Evolutionary conservation across 192 early-diverging fungal genomes (phyloP).

Genomic region (Diversispora epigaea): DNA sequence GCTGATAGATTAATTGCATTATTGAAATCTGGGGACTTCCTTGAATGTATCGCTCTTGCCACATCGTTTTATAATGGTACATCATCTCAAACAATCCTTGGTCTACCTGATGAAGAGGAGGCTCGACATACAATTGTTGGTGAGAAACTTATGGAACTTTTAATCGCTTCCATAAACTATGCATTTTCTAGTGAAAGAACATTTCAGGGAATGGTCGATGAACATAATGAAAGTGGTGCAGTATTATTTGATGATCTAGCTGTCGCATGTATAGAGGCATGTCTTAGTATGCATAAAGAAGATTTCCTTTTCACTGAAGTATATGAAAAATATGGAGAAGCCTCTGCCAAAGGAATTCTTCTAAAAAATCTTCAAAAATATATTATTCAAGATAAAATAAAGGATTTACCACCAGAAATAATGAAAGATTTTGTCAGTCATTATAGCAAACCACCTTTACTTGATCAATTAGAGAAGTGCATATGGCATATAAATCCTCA

Average conservation of each 20-base stretch:
- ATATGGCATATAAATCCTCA: slow-evolving; percentile 60
- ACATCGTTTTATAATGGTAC: slow-evolving; percentile 59
- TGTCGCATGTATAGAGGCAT: slow-evolving; percentile 52
- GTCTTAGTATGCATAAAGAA: slow-evolving; percentile 53
- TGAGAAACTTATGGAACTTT: slow-evolving; percentile 54
- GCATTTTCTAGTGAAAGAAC: slow-evolving; percentile 53
- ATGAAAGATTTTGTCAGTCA: slow-evolving; percentile 59
- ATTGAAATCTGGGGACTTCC: slow-evolving; percentile 56
- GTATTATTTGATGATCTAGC: slow-evolving; percentile 52
- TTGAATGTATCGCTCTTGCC: slow-evolving; percentile 57
- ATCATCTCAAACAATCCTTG: slow-evolving; percentile 57
- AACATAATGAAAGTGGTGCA: slow-evolving; percentile 41
- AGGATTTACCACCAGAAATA: slow-evolving; percentile 55
- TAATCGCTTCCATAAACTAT: slow-evolving; percentile 54
- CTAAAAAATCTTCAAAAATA: slow-evolving; percentile 53
- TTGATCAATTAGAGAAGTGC: slow-evolving; percentile 49
- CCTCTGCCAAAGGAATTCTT: slow-evolving; percentile 49
- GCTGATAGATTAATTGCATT: slow-evolving; percentile 56
- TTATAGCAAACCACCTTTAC: slow-evolving; percentile 46
- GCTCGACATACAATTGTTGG: slow-evolving; percentile 52
- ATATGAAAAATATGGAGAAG: slow-evolving; percentile 56
- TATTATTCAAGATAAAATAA: slow-evolving; percentile 53
- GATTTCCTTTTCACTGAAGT: slow-evolving; percentile 54
- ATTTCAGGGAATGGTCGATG: slow-evolving; percentile 43
- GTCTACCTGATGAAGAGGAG: slow-evolving; percentile 57